These are phyloP conservation scores for Sphaerostilbella broomeana DNA, from an alignment of 2,329 filamentous ascomycete species.

Conservation along the genomic window DNA sequence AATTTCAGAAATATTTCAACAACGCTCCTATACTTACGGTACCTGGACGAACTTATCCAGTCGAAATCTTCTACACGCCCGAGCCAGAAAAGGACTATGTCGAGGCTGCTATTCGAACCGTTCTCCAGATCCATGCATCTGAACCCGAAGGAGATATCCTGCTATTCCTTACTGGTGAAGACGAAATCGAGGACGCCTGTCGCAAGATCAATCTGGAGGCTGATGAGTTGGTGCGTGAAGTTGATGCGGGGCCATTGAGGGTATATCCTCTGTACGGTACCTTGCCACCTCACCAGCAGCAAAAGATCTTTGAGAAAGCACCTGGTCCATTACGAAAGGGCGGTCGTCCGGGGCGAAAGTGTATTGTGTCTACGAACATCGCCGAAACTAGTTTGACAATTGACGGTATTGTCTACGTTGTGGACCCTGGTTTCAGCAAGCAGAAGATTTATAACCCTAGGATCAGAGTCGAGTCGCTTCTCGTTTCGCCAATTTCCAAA, in stretches of 20 bases:
- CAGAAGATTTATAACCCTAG: slow-evolving; percentile 99
- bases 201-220: slow-evolving; percentile 85
- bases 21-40: slow-evolving; percentile 89
- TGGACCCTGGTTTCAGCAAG: slow-evolving; percentile 98
- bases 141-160: slow-evolving; percentile 90
- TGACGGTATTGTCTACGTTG: slow-evolving; percentile 97
- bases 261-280: slow-evolving; percentile 94
- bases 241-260: slow-evolving; percentile 79
- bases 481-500: slow-evolving; percentile 98
- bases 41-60: slow-evolving; percentile 88
- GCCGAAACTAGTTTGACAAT: slow-evolving; percentile 97
- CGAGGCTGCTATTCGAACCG: slow-evolving; percentile 88
- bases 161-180: slow-evolving; percentile 92
- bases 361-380: slow-evolving; percentile 94
- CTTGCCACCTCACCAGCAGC: slow-evolving; percentile 85
- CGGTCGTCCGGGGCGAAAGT: slow-evolving; percentile 84
- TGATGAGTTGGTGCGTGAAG: slow-evolving; percentile 86
- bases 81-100: slow-evolving; percentile 96
- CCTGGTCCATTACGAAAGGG: slow-evolving; percentile 66
- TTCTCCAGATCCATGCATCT: slow-evolving; percentile 91
- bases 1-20: slow-evolving; percentile 97
- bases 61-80: slow-evolving; percentile 97
- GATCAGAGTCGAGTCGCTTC: slow-evolving; percentile 88
- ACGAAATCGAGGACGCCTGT: slow-evolving; percentile 95
- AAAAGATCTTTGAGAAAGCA: slow-evolving; percentile 88